Conservation (phyloP, 139 green algal species). For the Chlamydomonas sp. region DNA sequence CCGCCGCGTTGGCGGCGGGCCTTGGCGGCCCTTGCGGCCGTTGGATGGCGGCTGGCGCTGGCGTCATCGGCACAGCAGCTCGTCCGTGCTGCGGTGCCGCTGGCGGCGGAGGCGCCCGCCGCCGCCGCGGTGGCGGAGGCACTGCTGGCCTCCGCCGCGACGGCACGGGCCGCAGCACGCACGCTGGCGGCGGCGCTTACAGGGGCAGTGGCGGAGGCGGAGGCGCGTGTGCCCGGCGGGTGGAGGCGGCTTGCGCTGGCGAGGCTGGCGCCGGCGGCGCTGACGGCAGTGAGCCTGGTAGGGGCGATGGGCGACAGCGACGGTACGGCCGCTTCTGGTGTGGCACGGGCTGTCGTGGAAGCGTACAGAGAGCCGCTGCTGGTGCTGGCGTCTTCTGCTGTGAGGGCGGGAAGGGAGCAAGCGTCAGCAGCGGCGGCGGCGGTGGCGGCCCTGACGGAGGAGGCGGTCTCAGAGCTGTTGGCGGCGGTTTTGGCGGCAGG, state of each 20-base stretch:
- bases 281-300: background rate
- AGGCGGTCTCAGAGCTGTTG: too few species aligned
- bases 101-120: slow-evolving; percentile 3
- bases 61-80: background rate
- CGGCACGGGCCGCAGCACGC: background rate
- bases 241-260: slow-evolving; percentile 22
- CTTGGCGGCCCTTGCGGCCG: background rate
- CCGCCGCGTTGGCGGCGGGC: background rate
- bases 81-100: background rate
- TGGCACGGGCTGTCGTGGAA: background rate
- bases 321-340: background rate
- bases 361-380: slow-evolving; percentile 41
- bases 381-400: background rate
- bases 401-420: too few species aligned
- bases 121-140: background rate
- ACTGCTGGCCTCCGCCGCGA: background rate
- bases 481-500: too few species aligned
- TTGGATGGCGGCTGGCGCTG: background rate
- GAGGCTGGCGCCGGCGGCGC: slow-evolving; percentile 29
- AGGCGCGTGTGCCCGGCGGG: slow-evolving; percentile 3
- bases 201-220: slow-evolving; percentile 5
- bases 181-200: background rate
- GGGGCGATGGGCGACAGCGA: background rate
- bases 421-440: too few species aligned
- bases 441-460: too few species aligned